These are phyloP conservation scores for Hibiscus mutabilis DNA, from an alignment of 345 rosid genomes.

Conservation along the genomic window DNA sequence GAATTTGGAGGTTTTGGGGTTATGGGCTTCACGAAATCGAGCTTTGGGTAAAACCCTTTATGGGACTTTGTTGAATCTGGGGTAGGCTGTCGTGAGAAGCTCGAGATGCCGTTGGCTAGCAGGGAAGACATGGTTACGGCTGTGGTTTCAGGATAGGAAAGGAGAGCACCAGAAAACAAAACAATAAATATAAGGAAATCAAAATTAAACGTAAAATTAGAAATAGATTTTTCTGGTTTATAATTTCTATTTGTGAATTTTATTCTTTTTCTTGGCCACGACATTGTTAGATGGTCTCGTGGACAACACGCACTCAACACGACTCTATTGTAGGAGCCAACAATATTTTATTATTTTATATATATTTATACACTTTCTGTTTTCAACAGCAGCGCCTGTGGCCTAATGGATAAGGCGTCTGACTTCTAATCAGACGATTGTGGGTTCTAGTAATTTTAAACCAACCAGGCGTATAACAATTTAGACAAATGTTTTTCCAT, in stretches of 20 bases:
- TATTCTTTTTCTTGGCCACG: neutral
- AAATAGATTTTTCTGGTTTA: neutral
- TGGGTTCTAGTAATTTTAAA: conserved; percentile 2
- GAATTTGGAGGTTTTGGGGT: conserved; percentile 18
- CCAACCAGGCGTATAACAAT: neutral
- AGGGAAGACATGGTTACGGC: conserved; percentile 36
- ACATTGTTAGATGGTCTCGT: conserved; percentile 4
- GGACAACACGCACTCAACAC: neutral
- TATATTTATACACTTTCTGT: neutral
- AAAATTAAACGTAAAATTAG: neutral
- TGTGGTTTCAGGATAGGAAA: neutral
- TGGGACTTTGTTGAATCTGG: conserved; percentile 22
- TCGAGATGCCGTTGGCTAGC: conserved; percentile 33
- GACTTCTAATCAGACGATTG: no score
- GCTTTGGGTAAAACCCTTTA: conserved; percentile 25
- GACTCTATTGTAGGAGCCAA: neutral
- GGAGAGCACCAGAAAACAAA: neutral
- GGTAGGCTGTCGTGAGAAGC: conserved; percentile 32
- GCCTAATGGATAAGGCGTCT: conserved; percentile 5
- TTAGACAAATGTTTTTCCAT: no score
- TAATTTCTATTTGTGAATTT: neutral
- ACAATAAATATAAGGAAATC: neutral
- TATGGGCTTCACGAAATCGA: conserved; percentile 27
- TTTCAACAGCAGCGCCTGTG: neutral
- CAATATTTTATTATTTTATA: neutral